phyloP scores from a whole-genome alignment of 1,139 yeast genomes.

The Scheffersomyces parashehatae region DNA sequence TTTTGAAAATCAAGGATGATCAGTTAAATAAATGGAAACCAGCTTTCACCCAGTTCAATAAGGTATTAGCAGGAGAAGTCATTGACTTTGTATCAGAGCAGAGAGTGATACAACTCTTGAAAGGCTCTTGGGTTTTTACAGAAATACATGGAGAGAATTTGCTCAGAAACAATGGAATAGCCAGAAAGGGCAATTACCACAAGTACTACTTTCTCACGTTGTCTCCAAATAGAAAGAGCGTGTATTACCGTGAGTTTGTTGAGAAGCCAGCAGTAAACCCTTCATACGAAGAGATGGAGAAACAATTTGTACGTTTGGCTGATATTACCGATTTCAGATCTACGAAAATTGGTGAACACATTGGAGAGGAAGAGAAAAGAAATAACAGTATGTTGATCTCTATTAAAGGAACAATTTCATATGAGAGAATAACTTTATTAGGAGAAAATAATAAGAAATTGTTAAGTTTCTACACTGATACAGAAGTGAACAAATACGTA shows the following conservation, averaged over 20 bases:
- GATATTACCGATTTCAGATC: conserved; percentile 46
- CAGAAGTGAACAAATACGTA: conserved; percentile 65
- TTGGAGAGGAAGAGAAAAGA: conserved; percentile 40
- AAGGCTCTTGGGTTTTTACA: conserved; percentile 84
- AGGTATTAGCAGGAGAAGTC: conserved; percentile 57
- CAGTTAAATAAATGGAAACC: conserved; percentile 35
- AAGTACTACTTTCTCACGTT: conserved; percentile 60
- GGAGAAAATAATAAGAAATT: conserved; percentile 43
- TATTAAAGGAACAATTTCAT: conserved; percentile 53
- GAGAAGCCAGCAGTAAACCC: conserved; percentile 52
- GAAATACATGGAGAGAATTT: conserved; percentile 56
- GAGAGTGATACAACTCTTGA: conserved; percentile 66
- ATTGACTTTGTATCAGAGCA: conserved; percentile 78
- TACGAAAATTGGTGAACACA: conserved; percentile 42
- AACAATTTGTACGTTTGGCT: conserved; percentile 28
- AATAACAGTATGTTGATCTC: conserved; percentile 46
- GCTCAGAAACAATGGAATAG: conserved; percentile 23
- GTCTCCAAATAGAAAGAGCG: conserved; percentile 68
- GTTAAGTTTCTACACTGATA: conserved; percentile 67
- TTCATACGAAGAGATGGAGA: conserved; percentile 54
- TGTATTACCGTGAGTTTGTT: conserved; percentile 62
- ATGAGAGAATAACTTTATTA: conserved; percentile 53
- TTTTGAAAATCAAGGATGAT: conserved; percentile 39
- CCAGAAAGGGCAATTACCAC: conserved; percentile 19
- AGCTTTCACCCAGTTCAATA: conserved; percentile 50